A percentile compares a stretch with the other conserved stretches of the same genome.
These are phyloP conservation scores for Porpolomopsis calyptriformis DNA, from an alignment of 768 basidiomycete genomes.

Conservation along the genomic window DNA sequence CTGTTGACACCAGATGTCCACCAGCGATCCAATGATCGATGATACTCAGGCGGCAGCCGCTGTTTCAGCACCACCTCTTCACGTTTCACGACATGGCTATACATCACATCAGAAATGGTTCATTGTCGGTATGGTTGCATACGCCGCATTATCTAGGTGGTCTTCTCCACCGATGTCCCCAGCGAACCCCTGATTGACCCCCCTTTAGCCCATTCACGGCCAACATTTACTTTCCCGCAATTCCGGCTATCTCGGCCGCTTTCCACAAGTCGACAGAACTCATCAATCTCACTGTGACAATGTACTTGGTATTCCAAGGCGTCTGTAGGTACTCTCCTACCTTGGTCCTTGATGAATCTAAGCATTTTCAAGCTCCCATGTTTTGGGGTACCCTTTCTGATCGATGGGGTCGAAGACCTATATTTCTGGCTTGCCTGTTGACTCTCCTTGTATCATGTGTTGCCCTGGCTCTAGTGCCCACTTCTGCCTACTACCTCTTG, in stretches of 20 bases:
- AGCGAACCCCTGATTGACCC: too few relatives aligned
- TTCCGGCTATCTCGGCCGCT: constrained; percentile 51
- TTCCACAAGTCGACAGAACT: constrained; percentile 60
- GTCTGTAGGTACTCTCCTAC: constrained; percentile 31
- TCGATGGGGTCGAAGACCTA: constrained; percentile 49
- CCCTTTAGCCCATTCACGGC: constrained; percentile 51
- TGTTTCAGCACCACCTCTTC: neutral
- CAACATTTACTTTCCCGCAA: constrained; percentile 72
- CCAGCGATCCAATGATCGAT: neutral
- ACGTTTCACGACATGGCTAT: neutral
- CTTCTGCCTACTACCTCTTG: constrained; percentile 63
- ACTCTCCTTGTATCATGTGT: constrained; percentile 59
- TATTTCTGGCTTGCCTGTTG: constrained; percentile 51
- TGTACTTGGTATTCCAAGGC: constrained; percentile 64
- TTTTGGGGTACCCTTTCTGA: constrained; percentile 67
- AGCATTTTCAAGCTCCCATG: constrained; percentile 39
- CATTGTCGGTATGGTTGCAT: constrained; percentile 15
- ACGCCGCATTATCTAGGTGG: constrained; percentile 62
- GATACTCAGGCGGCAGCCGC: neutral
- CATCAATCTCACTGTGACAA: constrained; percentile 73
- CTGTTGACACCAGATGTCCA: too few relatives aligned
- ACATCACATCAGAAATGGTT: neutral
- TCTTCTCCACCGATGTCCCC: too few relatives aligned
- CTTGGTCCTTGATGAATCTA: constrained; percentile 1
- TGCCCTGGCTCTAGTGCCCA: constrained; percentile 39